Percentiles rank a stretch among this genome's conserved stretches.
Conservation (phyloP, 257 asterid genomes). For the Jacaranda copaia region DNA sequence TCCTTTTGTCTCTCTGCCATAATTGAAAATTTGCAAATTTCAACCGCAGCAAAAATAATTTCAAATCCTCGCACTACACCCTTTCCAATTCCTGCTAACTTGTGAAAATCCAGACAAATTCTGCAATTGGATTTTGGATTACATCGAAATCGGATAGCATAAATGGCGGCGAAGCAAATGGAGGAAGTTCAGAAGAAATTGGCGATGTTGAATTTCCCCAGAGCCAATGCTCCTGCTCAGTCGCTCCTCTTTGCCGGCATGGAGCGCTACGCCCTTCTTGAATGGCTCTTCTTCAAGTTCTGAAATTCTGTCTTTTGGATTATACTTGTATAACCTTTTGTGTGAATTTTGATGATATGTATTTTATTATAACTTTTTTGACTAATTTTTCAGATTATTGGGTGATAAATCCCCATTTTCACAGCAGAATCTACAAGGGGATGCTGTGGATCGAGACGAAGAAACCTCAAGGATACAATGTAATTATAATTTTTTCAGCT, state of each 20-base stretch:
- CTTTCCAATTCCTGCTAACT: constrained; percentile 2
- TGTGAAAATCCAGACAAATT: neutral
- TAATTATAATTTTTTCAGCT: constrained; percentile 27
- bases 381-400: constrained; percentile 63
- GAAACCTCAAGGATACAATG: constrained; percentile 98
- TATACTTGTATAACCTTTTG: neutral
- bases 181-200: constrained; percentile 90
- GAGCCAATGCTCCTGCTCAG: constrained; percentile 94
- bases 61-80: constrained; percentile 10
- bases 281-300: constrained; percentile 98
- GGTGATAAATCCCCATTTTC: constrained; percentile 97
- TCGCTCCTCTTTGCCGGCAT: constrained; percentile 98
- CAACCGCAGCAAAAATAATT: constrained; percentile 19
- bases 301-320: neutral
- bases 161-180: constrained; percentile 92
- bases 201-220: constrained; percentile 66
- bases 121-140: constrained; percentile 22
- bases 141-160: constrained; percentile 17
- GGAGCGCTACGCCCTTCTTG: constrained; percentile 98
- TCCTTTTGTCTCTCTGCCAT: neutral
- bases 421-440: constrained; percentile 95
- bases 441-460: constrained; percentile 91
- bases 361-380: neutral
- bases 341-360: neutral
- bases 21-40: constrained; percentile 21